Conservation (phyloP, 2,329 filamentous ascomycete species). For the Furcasterigmium sp. region DNA sequence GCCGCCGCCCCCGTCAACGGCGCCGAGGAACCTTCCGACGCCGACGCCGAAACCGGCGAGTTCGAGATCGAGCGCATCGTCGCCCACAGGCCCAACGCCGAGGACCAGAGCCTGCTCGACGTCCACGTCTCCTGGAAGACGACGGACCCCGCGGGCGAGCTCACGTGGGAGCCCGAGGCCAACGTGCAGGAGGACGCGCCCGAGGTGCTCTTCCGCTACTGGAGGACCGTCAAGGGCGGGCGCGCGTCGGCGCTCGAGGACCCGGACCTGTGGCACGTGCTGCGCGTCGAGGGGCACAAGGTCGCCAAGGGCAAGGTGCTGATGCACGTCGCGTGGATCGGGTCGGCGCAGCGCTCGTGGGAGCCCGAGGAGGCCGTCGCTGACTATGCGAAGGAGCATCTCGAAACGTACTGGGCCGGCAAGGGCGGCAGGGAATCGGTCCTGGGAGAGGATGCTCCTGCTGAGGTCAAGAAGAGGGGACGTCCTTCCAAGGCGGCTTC, state of each 20-base stretch:
- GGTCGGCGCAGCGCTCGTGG: conserved; percentile 10
- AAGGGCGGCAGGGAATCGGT: conserved; percentile 21
- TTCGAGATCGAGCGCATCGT: conserved; percentile 9
- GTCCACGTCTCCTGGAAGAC: conserved; percentile 23
- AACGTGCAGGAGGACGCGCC: conserved; percentile 26
- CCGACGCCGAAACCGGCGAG: conserved; percentile 2
- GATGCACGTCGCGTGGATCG: conserved; percentile 8
- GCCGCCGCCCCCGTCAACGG: too few species aligned
- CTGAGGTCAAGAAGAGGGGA: conserved; percentile 4
- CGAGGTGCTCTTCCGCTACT: conserved; percentile 19
- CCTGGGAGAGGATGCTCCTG: conserved; percentile 8
- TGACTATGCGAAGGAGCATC: conserved; percentile 4
- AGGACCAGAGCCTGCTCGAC: conserved; percentile 18
- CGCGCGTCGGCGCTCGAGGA: conserved; percentile 8
- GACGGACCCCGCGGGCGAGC: conserved; percentile 17
- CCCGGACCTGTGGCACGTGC: conserved; percentile 12
- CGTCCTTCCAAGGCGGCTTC: conserved; percentile 5
- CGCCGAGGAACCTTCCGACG: not conserved
- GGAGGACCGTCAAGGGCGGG: conserved; percentile 12
- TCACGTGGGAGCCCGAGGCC: conserved; percentile 26
- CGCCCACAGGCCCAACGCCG: conserved; percentile 6
- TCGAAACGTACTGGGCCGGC: conserved; percentile 23
- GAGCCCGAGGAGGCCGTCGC: conserved; percentile 9
- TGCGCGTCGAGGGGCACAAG: conserved; percentile 10
- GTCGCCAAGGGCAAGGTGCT: conserved; percentile 5